phyloP scores from a whole-genome alignment of 1,284 basidiomycete genomes.

The Cryptococcus depauperatus region DNA sequence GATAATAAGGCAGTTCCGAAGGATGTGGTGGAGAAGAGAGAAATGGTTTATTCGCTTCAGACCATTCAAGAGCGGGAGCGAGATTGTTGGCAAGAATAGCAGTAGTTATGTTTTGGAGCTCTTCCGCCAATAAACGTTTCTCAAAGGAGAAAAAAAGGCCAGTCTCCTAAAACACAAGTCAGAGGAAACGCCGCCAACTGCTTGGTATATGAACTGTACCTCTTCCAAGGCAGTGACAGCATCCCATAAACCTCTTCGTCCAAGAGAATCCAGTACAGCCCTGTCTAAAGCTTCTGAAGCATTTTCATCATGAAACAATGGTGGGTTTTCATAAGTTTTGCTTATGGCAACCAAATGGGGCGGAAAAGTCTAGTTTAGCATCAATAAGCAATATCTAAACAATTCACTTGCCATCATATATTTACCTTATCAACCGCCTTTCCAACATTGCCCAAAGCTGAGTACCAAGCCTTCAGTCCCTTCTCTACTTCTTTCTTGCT shows the following conservation, averaged over 20 bases:
- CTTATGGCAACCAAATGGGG: constrained; percentile 37
- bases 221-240: constrained; percentile 34
- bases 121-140: constrained; percentile 56
- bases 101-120: constrained; percentile 64
- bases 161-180: constrained; percentile 55
- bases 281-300: constrained; percentile 28
- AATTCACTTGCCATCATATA: neutral
- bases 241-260: constrained; percentile 35
- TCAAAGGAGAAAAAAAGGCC: constrained; percentile 55
- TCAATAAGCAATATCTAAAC: neutral
- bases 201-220: constrained; percentile 8
- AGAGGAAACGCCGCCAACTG: constrained; percentile 4
- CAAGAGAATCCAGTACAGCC: constrained; percentile 38
- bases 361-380: constrained; percentile 29
- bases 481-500: constrained; percentile 79
- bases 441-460: constrained; percentile 63
- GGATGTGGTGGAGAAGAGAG: constrained; percentile 54
- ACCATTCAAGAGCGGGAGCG: constrained; percentile 70
- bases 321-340: constrained; percentile 38
- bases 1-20: constrained; percentile 72
- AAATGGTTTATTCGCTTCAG: constrained; percentile 57
- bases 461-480: constrained; percentile 76
- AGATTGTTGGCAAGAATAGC: constrained; percentile 62
- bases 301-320: constrained; percentile 33
- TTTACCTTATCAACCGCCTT: constrained; percentile 81